phyloP scores from a whole-genome alignment of 2,329 filamentous ascomycete genomes.

The Diaporthe ampelina region DNA sequence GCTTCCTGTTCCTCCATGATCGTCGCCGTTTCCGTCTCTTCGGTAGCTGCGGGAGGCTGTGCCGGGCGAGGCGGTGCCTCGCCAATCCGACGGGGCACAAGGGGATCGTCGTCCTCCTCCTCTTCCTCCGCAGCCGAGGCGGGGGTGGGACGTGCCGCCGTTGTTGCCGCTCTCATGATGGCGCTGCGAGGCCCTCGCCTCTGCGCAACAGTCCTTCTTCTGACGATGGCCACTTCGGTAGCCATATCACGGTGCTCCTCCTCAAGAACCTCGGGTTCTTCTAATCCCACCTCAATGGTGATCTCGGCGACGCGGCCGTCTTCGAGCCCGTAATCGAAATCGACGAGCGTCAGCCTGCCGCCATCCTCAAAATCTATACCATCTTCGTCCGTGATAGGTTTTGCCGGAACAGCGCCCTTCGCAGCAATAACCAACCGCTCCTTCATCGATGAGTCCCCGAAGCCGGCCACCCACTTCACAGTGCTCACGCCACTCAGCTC shows the following conservation, averaged over 20 bases:
- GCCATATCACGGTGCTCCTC: constrained; percentile 83
- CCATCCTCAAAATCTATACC: constrained; percentile 81
- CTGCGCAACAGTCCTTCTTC: constrained; percentile 79
- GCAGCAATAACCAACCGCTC: constrained; percentile 79
- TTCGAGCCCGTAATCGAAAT: constrained; percentile 75
- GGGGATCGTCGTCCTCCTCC: constrained; percentile 64
- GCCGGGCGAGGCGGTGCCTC: constrained; percentile 47
- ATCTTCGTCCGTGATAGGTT: constrained; percentile 75
- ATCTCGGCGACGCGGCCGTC: constrained; percentile 71
- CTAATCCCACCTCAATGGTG: constrained; percentile 81
- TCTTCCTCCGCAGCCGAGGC: constrained; percentile 46
- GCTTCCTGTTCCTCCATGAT: constrained; percentile 71
- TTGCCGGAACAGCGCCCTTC: constrained; percentile 73
- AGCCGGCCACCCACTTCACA: constrained; percentile 78
- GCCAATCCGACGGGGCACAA: constrained; percentile 65
- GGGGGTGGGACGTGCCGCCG: constrained; percentile 52
- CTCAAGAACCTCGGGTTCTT: constrained; percentile 76
- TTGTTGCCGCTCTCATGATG: constrained; percentile 65
- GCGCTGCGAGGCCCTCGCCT: constrained; percentile 64
- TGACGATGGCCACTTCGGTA: constrained; percentile 83
- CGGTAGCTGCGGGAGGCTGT: constrained; percentile 45
- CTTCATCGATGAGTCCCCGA: constrained; percentile 60
- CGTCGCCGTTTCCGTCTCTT: constrained; percentile 61
- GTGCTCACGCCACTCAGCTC: constrained; percentile 76
- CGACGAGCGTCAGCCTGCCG: constrained; percentile 78